phyloP scores from a whole-genome alignment of 768 basidiomycete species.

The Russula abietina region DNA sequence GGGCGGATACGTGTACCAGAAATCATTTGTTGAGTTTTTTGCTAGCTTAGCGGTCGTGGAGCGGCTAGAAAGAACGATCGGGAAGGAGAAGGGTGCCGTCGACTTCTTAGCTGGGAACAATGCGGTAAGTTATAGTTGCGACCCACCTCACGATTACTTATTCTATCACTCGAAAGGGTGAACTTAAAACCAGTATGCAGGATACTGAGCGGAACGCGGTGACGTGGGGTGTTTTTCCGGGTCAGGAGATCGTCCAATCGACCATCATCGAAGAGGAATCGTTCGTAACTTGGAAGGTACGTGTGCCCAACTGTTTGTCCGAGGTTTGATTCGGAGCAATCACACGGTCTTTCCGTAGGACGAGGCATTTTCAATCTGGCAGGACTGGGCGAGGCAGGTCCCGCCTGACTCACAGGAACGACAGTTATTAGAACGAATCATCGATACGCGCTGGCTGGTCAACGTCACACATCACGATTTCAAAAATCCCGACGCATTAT shows the following conservation, averaged over 20 bases:
- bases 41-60: constrained; percentile 55
- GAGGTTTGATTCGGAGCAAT: background rate
- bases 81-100: constrained; percentile 57
- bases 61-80: constrained; percentile 52
- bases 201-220: constrained; percentile 86
- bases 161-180: constrained; percentile 46
- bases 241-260: constrained; percentile 91
- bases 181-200: constrained; percentile 71
- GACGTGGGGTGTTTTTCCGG: constrained; percentile 98
- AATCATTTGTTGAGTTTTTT: constrained; percentile 97
- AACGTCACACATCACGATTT: constrained; percentile 93
- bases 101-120: constrained; percentile 84
- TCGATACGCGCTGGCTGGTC: constrained; percentile 79
- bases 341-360: constrained; percentile 47
- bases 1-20: constrained; percentile 94
- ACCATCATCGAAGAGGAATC: constrained; percentile 95
- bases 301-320: constrained; percentile 18
- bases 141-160: background rate
- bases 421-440: constrained; percentile 61
- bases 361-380: constrained; percentile 95
- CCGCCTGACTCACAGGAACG: constrained; percentile 69
- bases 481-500: constrained; percentile 69
- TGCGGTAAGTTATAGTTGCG: constrained; percentile 42
- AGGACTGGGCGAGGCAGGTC: constrained; percentile 88
- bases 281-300: constrained; percentile 94